Evolutionary conservation across 1,284 basidiomycete genomes (phyloP).

Genomic region (Thecaphora thlaspeos): DNA sequence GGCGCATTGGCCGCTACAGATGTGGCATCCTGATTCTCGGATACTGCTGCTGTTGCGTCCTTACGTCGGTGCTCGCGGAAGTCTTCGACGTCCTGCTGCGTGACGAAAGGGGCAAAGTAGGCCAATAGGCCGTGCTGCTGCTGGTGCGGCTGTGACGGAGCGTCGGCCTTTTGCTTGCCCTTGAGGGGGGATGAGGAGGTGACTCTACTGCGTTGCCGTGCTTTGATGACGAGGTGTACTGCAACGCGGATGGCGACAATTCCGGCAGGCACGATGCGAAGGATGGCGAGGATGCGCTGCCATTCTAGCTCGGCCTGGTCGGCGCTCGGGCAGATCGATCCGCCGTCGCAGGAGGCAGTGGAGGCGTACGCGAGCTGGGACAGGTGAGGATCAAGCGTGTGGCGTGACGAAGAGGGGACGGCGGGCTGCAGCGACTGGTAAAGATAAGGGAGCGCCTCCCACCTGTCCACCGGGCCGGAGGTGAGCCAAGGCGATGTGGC

Average conservation of each 20-base stretch:
- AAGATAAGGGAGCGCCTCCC: neutral
- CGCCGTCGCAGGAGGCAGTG: too few species aligned
- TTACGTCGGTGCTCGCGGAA: constrained; percentile 6
- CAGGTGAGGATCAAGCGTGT: neutral
- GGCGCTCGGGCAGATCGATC: too few species aligned
- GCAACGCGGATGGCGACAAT: neutral
- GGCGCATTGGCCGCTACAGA: neutral
- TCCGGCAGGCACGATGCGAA: neutral
- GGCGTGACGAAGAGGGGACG: neutral
- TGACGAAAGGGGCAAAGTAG: constrained; percentile 25
- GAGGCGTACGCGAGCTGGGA: too few species aligned
- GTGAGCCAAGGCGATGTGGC: too few species aligned
- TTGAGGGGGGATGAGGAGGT: neutral
- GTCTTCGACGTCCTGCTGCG: constrained; percentile 11
- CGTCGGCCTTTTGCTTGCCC: neutral
- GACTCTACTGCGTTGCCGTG: neutral
- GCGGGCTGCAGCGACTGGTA: neutral
- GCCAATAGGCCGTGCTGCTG: neutral
- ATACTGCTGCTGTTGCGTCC: neutral
- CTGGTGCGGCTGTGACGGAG: neutral
- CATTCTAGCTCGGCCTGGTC: too few species aligned
- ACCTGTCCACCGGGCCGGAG: too few species aligned
- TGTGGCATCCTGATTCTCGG: neutral
- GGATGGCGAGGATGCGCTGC: neutral
- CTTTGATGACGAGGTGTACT: neutral